Evolutionary conservation across 495 filamentous ascomycete species (phyloP).

Genomic region (Chaetomium tenue): DNA sequence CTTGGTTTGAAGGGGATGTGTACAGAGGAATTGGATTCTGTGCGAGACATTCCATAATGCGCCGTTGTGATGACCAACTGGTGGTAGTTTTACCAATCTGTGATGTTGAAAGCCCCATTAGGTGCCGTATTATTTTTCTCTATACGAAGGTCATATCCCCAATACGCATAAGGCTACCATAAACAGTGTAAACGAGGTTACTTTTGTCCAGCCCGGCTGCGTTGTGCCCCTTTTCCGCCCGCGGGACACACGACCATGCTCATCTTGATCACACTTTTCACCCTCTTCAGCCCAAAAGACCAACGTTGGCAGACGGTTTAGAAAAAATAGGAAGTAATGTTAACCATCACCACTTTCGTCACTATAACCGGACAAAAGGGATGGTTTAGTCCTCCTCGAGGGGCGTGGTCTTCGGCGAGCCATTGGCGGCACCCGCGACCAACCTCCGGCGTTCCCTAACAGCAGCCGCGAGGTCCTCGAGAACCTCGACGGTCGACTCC

Average conservation of each 20-base stretch:
- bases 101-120: neutral
- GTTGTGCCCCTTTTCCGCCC: neutral
- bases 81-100: neutral
- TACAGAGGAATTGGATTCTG: too few relatives aligned
- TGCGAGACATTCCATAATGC: too few relatives aligned
- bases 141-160: neutral
- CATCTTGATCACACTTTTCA: neutral
- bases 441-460: constrained; percentile 69
- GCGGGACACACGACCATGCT: neutral
- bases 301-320: neutral
- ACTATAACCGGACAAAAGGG: neutral
- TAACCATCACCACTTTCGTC: neutral
- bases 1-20: too few relatives aligned
- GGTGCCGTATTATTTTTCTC: constrained; percentile 8
- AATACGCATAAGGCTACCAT: constrained; percentile 3
- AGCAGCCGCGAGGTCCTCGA: constrained; percentile 85
- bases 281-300: neutral
- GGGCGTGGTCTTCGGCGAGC: constrained; percentile 36
- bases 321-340: neutral
- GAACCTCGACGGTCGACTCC: constrained; percentile 78
- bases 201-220: neutral
- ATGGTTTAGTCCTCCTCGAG: constrained; percentile 46
- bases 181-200: neutral
- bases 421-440: constrained; percentile 31
- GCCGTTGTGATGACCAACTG: neutral